Base-by-base conservation (phyloP, 1,284 basidiomycete genomes). In the Cryptococcus hybrid region DNA sequence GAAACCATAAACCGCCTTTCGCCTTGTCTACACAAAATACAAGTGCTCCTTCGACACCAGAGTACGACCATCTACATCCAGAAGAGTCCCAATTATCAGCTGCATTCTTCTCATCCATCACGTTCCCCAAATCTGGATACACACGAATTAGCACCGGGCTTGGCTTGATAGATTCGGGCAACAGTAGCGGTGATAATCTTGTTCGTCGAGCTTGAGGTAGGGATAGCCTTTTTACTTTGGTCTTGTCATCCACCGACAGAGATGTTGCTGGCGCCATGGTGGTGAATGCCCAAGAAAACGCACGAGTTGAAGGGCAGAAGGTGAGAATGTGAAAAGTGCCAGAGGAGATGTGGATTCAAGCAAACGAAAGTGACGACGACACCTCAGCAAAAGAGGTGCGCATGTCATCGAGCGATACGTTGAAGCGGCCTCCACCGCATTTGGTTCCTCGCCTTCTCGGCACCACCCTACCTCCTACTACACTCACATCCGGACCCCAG, bases 21-120 rank as follows among this genome's bases (percentile, higher is more conserved):
- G 80, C 78, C 57, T 82, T 84, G 73, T 92, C 87, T 37, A 82
- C 78, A 35, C 84, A 83, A 65, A 94, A 84, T 1, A 86, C 86
- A 13, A 96, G 78, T 7, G 87, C 91, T 4, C 93, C 93, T 71
- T 92, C 87, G 12, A 92, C 79, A 0, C 92, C 92, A 1, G 87
- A 80, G 73, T 93, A 96, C 3, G 84, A 83, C 92, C 92, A 96
- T 65, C 85, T 84, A 65, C 30, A 12, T 18, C 18, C 13, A 35
- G 24, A 37, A 30, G 38, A 43, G 13, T 4, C 36, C n/a, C 48
- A 39, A 30, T 46, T 13, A 30, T 8, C 13, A 48, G 47, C 39
- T 15, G 15, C 3, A n/a, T 18, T 12, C 39, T 39, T 7, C 49
- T 6, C 2, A 9, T n/a, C 36, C 3, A 42, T n/a, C 35, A 13